These are phyloP conservation scores for Colletotrichum caudatum DNA, from an alignment of 2,329 filamentous ascomycete species.

Conservation along the genomic window DNA sequence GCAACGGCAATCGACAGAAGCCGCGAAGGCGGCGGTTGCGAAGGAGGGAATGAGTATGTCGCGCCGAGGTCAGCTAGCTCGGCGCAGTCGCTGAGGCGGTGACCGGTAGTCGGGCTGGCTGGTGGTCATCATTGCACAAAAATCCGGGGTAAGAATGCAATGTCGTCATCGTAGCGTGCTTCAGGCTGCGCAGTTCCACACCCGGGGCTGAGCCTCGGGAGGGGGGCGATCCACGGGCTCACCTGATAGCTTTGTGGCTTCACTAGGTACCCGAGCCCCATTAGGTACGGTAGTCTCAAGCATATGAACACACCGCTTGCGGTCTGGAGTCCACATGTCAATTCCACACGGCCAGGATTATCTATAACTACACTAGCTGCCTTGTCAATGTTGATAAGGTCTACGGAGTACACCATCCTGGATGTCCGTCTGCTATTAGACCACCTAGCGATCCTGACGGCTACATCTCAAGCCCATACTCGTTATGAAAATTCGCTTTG, in stretches of 20 bases:
- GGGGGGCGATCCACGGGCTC: neutral
- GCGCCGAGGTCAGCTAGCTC: conserved; percentile 19
- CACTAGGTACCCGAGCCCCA: neutral
- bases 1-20: neutral
- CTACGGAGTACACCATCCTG: no score
- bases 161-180: conserved; percentile 17
- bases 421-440: neutral
- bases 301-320: neutral
- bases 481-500: neutral
- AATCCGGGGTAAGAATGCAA: conserved; percentile 21
- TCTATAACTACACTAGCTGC: neutral
- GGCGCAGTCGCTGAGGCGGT: conserved; percentile 3
- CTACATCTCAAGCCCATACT: neutral
- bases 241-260: conserved; percentile 5
- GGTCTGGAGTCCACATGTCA: neutral
- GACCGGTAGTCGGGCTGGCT: neutral
- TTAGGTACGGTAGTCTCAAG: neutral
- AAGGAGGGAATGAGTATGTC: neutral
- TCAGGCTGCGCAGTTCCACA: conserved; percentile 6
- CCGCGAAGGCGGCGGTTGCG: neutral
- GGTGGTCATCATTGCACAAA: neutral
- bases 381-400: neutral
- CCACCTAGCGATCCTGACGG: neutral
- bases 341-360: neutral
- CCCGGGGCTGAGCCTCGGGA: neutral